Conservation (phyloP, 345 rosid species). For the Leavenworthia alabamica region DNA sequence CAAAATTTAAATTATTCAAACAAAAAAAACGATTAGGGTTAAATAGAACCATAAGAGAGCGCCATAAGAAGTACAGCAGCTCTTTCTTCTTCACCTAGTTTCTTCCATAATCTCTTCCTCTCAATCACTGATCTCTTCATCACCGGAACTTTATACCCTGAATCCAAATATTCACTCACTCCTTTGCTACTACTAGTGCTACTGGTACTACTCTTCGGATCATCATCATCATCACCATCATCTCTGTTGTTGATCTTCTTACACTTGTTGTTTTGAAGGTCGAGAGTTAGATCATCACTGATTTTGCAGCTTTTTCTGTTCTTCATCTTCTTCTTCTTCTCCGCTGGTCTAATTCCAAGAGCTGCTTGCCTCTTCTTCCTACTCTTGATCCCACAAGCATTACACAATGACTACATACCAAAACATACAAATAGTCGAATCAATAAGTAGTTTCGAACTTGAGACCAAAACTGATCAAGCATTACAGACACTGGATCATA, state of each 20-base stretch:
- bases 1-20: conserved; percentile 11
- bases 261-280: background rate
- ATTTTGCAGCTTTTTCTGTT: conserved; percentile 29
- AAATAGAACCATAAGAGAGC: conserved; percentile 69
- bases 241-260: conserved; percentile 1
- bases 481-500: background rate
- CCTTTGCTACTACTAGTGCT: background rate
- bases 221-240: no score
- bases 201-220: background rate
- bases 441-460: background rate
- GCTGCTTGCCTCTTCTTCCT: conserved; percentile 83
- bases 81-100: conserved; percentile 64
- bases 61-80: conserved; percentile 93
- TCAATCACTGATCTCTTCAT: conserved; percentile 37
- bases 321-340: conserved; percentile 44
- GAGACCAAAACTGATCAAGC: background rate
- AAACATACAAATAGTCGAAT: background rate
- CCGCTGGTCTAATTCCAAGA: conserved; percentile 41
- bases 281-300: conserved; percentile 13
- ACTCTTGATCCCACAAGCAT: conserved; percentile 97
- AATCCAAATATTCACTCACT: conserved; percentile 10
- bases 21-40: conserved; percentile 33
- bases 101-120: conserved; percentile 52
- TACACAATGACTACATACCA: conserved; percentile 67
- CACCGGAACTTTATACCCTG: conserved; percentile 28